Conservation (phyloP, 805 yeast species). For the Ogataea allantospora region DNA sequence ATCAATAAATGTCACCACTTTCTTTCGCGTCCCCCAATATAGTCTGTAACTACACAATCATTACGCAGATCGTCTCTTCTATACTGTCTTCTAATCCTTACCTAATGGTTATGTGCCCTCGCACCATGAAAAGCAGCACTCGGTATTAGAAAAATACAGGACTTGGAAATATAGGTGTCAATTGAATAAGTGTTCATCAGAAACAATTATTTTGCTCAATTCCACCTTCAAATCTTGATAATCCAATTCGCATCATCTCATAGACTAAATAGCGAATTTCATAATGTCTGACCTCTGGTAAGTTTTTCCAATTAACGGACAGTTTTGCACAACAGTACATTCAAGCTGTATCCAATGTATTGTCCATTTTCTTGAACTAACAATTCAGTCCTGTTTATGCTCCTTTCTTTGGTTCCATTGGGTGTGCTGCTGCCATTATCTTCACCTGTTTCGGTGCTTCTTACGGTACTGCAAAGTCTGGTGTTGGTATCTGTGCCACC, state of each 20-base stretch:
- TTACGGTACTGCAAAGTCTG: conserved; percentile 98
- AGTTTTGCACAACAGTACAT: conserved; percentile 1
- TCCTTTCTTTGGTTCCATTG: conserved; percentile 99
- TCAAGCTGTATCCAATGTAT: background rate
- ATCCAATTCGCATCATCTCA: conserved; percentile 4
- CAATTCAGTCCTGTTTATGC: conserved; percentile 69
- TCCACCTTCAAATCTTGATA: conserved; percentile 1
- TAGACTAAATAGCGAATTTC: conserved; percentile 3
- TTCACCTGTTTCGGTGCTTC: conserved; percentile 99
- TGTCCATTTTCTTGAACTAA: conserved; percentile 1
- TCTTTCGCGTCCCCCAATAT: too few species aligned
- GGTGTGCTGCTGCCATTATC: conserved; percentile 98
- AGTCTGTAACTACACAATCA: too few species aligned
- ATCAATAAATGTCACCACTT: too few species aligned
- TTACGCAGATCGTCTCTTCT: background rate
- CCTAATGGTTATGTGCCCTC: conserved; percentile 6
- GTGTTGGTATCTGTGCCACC: conserved; percentile 99
- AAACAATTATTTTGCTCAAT: conserved; percentile 3
- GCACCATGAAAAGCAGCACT: conserved; percentile 12
- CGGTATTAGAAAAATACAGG: conserved; percentile 5
- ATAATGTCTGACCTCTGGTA: conserved; percentile 24
- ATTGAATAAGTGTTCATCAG: conserved; percentile 7
- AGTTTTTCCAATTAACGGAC: conserved; percentile 8
- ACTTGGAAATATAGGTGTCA: conserved; percentile 12
- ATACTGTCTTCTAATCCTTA: background rate